Base-by-base conservation (phyloP, 352 stramenopile species). In the Globisporangium heterothallicum region DNA sequence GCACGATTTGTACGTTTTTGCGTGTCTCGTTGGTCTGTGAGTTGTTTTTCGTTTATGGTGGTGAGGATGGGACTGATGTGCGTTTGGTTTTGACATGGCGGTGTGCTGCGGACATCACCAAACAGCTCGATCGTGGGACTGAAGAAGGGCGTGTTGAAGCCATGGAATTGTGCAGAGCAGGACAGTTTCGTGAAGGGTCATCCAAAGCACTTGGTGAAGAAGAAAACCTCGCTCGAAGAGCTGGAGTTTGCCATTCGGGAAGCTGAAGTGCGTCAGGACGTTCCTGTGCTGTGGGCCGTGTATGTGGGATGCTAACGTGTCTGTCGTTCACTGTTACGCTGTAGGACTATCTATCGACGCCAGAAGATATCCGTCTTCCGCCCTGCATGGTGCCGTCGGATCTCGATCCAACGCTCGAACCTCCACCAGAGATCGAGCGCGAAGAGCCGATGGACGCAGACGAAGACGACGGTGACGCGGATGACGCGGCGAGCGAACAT, bases 361-460 rank as follows among this genome's bases (percentile, higher is more conserved):
- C 82, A 0, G 78, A 92, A 43, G 79, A 88, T 50, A 85, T 86
- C 14, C 76, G 83, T 8, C 26, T 94, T 24, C 80, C 80, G 41
- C 74, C 72, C 49, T 60, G 77, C 54, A 88, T 94, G 71, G 83
- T 94, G 29, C 83, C 83, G 25, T 94, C 83, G 13, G 83, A 94
- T 50, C 49, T 94, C 46, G 79, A 94, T 50, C 80, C 79, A 51
- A 70, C 68, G 43, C 49, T 92, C 16, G 78, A 89, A 42, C 74
- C 83, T 2, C 83, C 80, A 10, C 78, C 75, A 16, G 42, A 59
- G 18, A 61, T 71, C 1, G 53, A 68, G 21, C 65, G 66, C 6
- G 25, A 59, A 13, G 64, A 72, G 5, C 18, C 41, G 21, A 57
- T 62, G 6, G 59, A 73, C 2, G 67, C 67, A 2, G 67, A 56